Percentiles rank a stretch among this genome's conserved stretches.
Conservation (phyloP, 164 flowering plant species). For the Kalanchoe fedtschenkoi region DNA sequence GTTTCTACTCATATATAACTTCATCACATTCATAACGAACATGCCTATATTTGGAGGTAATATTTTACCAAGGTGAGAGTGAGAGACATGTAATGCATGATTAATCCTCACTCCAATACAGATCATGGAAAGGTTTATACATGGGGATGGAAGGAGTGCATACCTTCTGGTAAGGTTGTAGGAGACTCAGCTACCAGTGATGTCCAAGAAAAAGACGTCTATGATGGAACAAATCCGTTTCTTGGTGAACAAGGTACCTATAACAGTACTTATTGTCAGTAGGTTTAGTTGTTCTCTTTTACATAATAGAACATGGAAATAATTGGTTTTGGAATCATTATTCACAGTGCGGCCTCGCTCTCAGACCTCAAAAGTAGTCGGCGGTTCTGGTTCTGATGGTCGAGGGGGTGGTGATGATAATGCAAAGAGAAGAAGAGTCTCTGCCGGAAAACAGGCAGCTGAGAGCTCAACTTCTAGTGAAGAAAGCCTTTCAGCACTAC, state of each 20-base stretch:
- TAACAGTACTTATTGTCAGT: neutral
- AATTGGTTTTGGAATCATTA: neutral
- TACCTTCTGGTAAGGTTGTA: conserved; percentile 73
- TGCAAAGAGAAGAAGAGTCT: conserved; percentile 63
- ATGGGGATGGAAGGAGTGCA: conserved; percentile 99
- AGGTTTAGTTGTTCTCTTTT: neutral
- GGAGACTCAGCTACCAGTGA: conserved; percentile 39
- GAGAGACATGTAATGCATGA: neutral
- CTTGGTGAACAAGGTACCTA: conserved; percentile 63
- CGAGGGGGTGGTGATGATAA: conserved; percentile 55
- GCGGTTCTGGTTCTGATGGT: conserved; percentile 36
- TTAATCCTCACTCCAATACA: conserved; percentile 12
- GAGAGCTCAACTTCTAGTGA: conserved; percentile 69
- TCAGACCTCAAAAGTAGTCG: conserved; percentile 40
- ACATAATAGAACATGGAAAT: neutral
- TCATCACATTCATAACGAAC: neutral
- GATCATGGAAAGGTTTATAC: conserved; percentile 78
- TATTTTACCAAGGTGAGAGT: neutral
- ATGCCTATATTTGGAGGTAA: neutral
- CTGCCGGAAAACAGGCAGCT: conserved; percentile 54
- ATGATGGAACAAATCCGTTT: conserved; percentile 35
- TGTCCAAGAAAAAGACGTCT: conserved; percentile 36
- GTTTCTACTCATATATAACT: neutral
- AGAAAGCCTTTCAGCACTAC: conserved; percentile 68
- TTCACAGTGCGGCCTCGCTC: conserved; percentile 59